Percentiles rank a stretch among this genome's conserved stretches.
Conservation (phyloP, 495 filamentous ascomycete genomes). For the Aspergillus mulundensis region DNA sequence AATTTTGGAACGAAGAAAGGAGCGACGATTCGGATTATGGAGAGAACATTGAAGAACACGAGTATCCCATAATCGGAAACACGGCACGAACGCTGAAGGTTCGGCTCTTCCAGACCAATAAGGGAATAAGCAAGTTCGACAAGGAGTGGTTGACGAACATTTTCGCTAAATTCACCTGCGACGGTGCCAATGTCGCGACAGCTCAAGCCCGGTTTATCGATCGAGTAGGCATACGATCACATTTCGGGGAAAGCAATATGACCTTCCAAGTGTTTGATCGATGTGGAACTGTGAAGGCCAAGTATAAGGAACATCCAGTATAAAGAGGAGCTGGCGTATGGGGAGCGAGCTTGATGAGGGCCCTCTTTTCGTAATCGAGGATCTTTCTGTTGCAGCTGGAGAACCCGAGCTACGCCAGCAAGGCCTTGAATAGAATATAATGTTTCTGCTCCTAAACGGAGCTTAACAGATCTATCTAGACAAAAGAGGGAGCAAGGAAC, state of each 20-base stretch:
- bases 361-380: constrained; percentile 27
- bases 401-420: constrained; percentile 17
- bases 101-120: constrained; percentile 16
- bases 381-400: constrained; percentile 18
- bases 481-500: constrained; percentile 2
- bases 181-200: constrained; percentile 17
- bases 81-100: constrained; percentile 19
- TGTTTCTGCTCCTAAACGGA: constrained; percentile 17
- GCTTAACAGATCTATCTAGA: constrained; percentile 1
- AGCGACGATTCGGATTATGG: constrained; percentile 16
- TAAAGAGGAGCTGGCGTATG: constrained; percentile 31
- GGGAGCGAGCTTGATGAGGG: constrained; percentile 28
- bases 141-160: constrained; percentile 19
- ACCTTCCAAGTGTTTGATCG: constrained; percentile 27
- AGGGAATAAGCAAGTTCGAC: constrained; percentile 7
- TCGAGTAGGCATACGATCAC: constrained; percentile 15
- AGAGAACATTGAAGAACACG: constrained; percentile 19
- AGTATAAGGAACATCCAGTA: constrained; percentile 26
- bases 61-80: constrained; percentile 18
- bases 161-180: constrained; percentile 20
- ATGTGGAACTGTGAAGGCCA: constrained; percentile 28
- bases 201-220: constrained; percentile 20
- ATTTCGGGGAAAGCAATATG: constrained; percentile 18
- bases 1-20: constrained; percentile 18
- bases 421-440: constrained; percentile 17